These are phyloP conservation scores for Parachlorella kessleri DNA, from an alignment of 139 green algal species.

Conservation along the genomic window DNA sequence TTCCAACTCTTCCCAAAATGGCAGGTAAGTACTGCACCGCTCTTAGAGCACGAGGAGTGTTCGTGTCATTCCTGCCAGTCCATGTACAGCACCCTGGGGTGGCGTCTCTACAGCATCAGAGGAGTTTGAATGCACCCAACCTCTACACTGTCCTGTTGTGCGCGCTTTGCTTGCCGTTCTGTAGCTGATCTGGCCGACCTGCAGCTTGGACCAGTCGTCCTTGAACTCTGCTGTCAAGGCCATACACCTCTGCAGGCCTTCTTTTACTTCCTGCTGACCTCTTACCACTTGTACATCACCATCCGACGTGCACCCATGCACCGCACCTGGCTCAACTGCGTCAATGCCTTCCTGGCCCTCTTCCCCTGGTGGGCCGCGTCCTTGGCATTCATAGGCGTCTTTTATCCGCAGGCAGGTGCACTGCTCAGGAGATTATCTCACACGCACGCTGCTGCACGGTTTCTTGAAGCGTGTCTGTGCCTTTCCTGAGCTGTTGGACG, in stretches of 20 bases:
- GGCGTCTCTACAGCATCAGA: too few species aligned
- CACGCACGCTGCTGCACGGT: background rate
- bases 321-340: slow-evolving; percentile 5
- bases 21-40: background rate
- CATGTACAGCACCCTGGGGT: too few species aligned
- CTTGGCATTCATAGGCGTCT: slow-evolving; percentile 9
- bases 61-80: background rate
- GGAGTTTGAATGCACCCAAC: too few species aligned
- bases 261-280: background rate
- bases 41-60: background rate
- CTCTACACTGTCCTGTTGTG: too few species aligned
- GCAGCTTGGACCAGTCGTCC: too few species aligned
- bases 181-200: too few species aligned
- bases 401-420: slow-evolving; percentile 7
- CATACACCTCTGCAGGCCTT: background rate
- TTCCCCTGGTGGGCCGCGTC: slow-evolving; percentile 2
- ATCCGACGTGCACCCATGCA: slow-evolving; percentile 7
- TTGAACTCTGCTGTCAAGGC: too few species aligned
- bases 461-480: too few species aligned
- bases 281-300: slow-evolving; percentile 6
- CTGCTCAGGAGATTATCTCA: too few species aligned
- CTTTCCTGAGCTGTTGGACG: too few species aligned
- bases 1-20: slow-evolving; percentile 1
- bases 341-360: background rate
- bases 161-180: too few species aligned